Evolutionary conservation across 1,139 yeast genomes (phyloP), one percentile per base, ranked within the genome.

Genomic region (Hemisphaericaspora subhashii): DNA sequence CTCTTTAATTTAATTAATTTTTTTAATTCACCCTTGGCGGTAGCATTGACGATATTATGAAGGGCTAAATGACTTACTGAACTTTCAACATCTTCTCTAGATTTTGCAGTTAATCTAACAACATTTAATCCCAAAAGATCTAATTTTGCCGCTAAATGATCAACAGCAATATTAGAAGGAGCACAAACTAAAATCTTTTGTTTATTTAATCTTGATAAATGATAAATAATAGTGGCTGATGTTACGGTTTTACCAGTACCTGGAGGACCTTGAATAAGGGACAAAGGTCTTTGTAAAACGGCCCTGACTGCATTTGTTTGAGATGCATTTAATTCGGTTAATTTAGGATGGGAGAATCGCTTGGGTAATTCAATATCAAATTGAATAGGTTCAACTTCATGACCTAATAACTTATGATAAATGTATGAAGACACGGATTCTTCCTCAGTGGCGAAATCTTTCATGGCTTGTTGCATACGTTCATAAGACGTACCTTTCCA

Each of bases 211-310:
- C 77, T 77, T 3, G 81, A 72, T 44, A 89, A 65, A 53, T 88
- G 96, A 53, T 86, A 85, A 20, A 89, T 79, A 47, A 90, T 86
- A 0, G 96, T 83, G 3, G 96, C 94, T 0, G 96, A 87, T 0
- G 96, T 89, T 11, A 88, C 95, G 1, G 98, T 90, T 58, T 90
- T 90, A 57, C 98, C 98, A 0, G 98, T 90, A 45, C 96, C 96
- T 2, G 98, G 98, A n/a, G 98, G 98, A 14, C 98, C 98, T 60
- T 90, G 98, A 48, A 90, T 89, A 52, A 90, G 72, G 6, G 95
- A 80, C 32, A 90, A 68, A 2, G 96, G 96, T 51, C 81, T 72
- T 52, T 76, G 77, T 44, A 90, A 64, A 1, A 85, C 96, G 5
- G 78, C 65, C 41, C 75, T 70, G 18, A 90, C 90, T 0, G 97